phyloP scores from a whole-genome alignment of 805 yeast genomes.

The Pichia californica region DNA sequence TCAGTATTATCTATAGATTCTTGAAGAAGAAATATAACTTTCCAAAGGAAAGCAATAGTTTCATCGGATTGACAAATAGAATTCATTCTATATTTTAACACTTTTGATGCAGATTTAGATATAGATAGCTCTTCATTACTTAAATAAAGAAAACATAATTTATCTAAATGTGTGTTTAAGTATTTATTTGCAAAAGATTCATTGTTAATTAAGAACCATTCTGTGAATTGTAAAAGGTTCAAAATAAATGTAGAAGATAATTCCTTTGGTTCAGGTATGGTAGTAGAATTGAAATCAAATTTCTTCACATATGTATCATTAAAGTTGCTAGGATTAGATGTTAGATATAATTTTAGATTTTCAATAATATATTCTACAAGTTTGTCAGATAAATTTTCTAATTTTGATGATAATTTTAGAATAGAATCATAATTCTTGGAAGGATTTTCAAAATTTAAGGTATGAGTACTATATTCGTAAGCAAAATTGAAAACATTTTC shows the following conservation, averaged over 20 bases:
- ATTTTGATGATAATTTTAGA: constrained; percentile 24
- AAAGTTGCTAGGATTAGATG: constrained; percentile 15
- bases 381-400: constrained; percentile 22
- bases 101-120: constrained; percentile 32
- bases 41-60: constrained; percentile 38
- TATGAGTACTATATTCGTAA: constrained; percentile 3
- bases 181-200: constrained; percentile 9
- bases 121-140: constrained; percentile 34
- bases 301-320: constrained; percentile 5
- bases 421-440: constrained; percentile 8
- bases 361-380: constrained; percentile 9
- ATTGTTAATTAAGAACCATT: constrained; percentile 28
- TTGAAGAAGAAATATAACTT: constrained; percentile 33
- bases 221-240: constrained; percentile 32
- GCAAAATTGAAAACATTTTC: constrained; percentile 6
- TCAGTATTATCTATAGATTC: constrained; percentile 22
- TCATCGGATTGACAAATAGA: constrained; percentile 21
- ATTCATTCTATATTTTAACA: constrained; percentile 50
- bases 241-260: constrained; percentile 4
- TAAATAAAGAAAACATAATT: constrained; percentile 29
- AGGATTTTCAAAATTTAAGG: constrained; percentile 3
- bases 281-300: background rate
- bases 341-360: constrained; percentile 7
- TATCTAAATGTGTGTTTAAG: constrained; percentile 17
- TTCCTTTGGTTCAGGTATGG: background rate